Conservation (phyloP, 176 grass and related monocot species). For the Paspalum notatum region DNA sequence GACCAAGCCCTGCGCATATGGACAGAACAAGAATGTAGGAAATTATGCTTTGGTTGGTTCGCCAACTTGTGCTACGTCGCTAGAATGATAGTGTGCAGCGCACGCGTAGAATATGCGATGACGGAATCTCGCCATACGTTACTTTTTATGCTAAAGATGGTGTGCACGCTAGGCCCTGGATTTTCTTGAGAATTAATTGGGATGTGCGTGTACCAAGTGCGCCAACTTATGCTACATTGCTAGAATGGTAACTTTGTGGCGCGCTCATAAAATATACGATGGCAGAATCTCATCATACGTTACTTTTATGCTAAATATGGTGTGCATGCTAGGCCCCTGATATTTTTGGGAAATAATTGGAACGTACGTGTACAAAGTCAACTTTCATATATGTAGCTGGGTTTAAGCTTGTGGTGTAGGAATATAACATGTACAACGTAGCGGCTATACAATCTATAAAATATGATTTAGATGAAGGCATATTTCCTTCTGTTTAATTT, state of each 20-base stretch:
- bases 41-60: not conserved
- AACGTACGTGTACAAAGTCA: not conserved
- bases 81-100: not conserved
- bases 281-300: not conserved
- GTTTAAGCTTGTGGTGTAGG: no score
- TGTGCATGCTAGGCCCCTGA: not conserved
- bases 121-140: not conserved
- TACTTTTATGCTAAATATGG: not conserved
- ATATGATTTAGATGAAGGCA: not conserved
- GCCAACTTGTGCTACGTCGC: no score
- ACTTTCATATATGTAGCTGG: no score
- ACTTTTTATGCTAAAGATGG: not conserved
- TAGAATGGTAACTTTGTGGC: not conserved
- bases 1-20: not conserved
- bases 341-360: not conserved
- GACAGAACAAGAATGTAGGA: not conserved
- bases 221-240: no score
- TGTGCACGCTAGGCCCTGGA: not conserved
- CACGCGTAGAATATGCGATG: not conserved
- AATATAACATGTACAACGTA: no score
- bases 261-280: not conserved
- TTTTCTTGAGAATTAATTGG: not conserved
- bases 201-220: not conserved
- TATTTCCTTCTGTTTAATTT: not conserved
- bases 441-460: no score